Base-by-base conservation (phyloP, 2,329 filamentous ascomycete species). In the Leptographium lundbergii region DNA sequence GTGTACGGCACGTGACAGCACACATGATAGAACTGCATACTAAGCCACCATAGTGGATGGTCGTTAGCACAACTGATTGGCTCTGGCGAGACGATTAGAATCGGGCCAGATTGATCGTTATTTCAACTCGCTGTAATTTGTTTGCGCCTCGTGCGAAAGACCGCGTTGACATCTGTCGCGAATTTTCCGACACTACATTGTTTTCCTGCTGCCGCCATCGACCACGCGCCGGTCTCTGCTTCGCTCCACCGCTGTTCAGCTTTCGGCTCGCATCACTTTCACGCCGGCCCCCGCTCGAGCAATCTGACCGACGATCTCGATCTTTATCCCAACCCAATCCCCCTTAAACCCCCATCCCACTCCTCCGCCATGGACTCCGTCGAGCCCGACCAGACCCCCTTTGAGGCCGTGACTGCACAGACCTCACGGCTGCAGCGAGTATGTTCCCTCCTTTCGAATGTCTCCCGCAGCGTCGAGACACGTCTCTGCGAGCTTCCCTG, bases 311-410 rank as follows among this genome's bases (percentile, higher is more conserved):
- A 29, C 29, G 19, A 34, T 34, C 51, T n/a, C 29, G 13, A 39
- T n/a, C 27, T 32, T 24, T 55, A 19, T 17, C 39, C 27, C 19
- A 29, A 24, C 32, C 10, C 4, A 17, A 25, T 32, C 14, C 9
- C 17, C 25, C 45, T 57, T 55, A 9, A 27, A 34, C 24, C 32
- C 36, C 7, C n/a, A n/a, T 42, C 19, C 36, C 10, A 4, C 17
- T 36, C 22, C 14, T 19, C n/a, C 50, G 63, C 62, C 51, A 96
- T 96, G 91, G 90, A 96, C 77, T 85, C 85, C 68, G 81, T 86
- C 63, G 90, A 95, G 77, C 86, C 89, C 63, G 90, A 96, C 56
- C 84, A 88, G 76, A 95, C 90, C 73, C 90, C 91, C 75, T 96
- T 96, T 76, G 88, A 87, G 69, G 88, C 90, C 64, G 89, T 96